Evolutionary conservation across 495 filamentous ascomycete species (phyloP).

Genomic region (Penicillium atrosanguineum): DNA sequence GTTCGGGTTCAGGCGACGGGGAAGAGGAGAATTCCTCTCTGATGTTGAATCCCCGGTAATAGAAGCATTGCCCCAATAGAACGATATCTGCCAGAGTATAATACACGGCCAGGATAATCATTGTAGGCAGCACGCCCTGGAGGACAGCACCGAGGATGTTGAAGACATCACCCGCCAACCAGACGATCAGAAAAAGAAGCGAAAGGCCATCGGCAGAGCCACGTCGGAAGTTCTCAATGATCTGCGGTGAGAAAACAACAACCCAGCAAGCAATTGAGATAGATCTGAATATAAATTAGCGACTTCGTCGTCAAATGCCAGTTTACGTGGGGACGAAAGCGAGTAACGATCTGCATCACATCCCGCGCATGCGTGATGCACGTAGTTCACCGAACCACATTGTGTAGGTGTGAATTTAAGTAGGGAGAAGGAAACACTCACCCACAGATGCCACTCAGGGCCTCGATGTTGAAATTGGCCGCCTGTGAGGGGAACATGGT

Average conservation of each 20-base stretch:
- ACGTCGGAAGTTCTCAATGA: constrained; percentile 90
- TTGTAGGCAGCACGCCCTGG: constrained; percentile 94
- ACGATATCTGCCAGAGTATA: constrained; percentile 94
- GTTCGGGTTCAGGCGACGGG: constrained; percentile 11
- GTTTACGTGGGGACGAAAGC: neutral
- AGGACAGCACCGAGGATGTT: constrained; percentile 90
- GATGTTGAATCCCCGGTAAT: constrained; percentile 82
- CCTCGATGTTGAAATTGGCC: constrained; percentile 73
- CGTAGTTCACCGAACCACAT: neutral
- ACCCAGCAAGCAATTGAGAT: constrained; percentile 98
- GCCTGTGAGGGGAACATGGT: constrained; percentile 68
- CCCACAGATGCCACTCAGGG: constrained; percentile 88
- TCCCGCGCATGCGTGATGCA: neutral
- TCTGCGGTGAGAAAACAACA: constrained; percentile 95
- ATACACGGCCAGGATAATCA: constrained; percentile 93
- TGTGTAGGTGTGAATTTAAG: neutral
- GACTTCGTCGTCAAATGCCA: neutral
- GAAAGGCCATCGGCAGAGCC: constrained; percentile 85
- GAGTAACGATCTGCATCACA: constrained; percentile 1
- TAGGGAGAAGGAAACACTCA: constrained; percentile 31
- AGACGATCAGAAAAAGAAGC: constrained; percentile 83
- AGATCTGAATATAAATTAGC: constrained; percentile 52
- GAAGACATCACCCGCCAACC: constrained; percentile 93
- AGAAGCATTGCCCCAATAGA: constrained; percentile 84
- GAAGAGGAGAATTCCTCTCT: constrained; percentile 47